These are phyloP conservation scores for Oleoguttula mirabilis DNA, from an alignment of 495 filamentous ascomycete species.

Conservation along the genomic window DNA sequence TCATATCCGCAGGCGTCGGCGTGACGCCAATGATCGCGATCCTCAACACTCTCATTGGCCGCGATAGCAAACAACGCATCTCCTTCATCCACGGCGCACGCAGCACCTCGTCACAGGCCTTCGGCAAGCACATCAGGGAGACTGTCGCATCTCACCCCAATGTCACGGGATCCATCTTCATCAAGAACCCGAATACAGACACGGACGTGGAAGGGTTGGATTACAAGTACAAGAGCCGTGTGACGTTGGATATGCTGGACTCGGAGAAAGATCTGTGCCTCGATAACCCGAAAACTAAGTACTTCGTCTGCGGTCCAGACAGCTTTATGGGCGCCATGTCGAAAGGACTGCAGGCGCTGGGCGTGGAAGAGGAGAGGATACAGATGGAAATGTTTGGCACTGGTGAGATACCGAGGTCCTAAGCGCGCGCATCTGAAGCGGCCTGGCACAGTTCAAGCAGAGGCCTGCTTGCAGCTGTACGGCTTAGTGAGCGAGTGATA, in stretches of 20 bases:
- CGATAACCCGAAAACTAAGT: slow-evolving; percentile 42
- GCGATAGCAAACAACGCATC: slow-evolving; percentile 36
- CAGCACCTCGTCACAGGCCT: slow-evolving; percentile 37
- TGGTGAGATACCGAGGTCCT: too few species aligned
- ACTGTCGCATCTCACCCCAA: slow-evolving; percentile 34
- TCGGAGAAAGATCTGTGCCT: slow-evolving; percentile 41
- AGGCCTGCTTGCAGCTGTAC: too few species aligned
- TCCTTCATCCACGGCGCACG: slow-evolving; percentile 53
- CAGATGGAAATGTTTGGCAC: slow-evolving; percentile 59
- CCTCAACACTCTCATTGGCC: slow-evolving; percentile 43
- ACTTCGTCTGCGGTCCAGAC: slow-evolving; percentile 58
- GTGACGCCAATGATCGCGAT: slow-evolving; percentile 57
- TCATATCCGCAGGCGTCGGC: slow-evolving; percentile 60
- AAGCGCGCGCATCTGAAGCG: too few species aligned
- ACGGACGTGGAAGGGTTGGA: slow-evolving; percentile 42
- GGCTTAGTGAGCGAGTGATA: too few species aligned
- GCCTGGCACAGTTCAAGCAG: too few species aligned
- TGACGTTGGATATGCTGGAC: slow-evolving; percentile 44
- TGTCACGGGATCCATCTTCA: slow-evolving; percentile 34
- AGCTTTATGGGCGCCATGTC: slow-evolving; percentile 52
- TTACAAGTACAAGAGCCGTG: slow-evolving; percentile 43
- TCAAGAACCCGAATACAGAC: slow-evolving; percentile 25
- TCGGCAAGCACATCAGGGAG: slow-evolving; percentile 39
- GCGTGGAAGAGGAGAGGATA: slow-evolving; percentile 43
- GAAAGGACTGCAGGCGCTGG: slow-evolving; percentile 35